Base-by-base conservation (phyloP, 352 stramenopile genomes). In the Sclerospora graminicola region DNA sequence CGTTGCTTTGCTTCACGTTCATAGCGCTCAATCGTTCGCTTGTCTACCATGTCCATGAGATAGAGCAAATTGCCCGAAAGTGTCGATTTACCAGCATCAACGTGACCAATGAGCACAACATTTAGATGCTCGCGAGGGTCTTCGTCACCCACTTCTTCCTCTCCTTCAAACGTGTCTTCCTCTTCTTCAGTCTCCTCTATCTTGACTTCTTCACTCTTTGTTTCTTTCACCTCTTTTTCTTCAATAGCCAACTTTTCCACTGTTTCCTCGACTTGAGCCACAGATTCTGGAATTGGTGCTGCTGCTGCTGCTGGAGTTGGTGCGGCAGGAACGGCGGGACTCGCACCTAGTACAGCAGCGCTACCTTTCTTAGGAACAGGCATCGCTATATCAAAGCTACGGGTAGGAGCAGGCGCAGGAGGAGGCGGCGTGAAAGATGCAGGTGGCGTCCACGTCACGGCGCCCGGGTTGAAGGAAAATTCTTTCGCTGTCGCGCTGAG, bases 61-160 rank as follows among this genome's bases (percentile, higher is more conserved):
- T 98, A 98, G 44, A 99, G 69, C 40, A 99, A 97, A 68, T 98
- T 98, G 44, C 96, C 96, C 26, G 82, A 97, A 11, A 99, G 76
- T 23, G 96, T 99, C 29, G 85, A 97, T 76, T 99, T 99, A 58
- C 96, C 96, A 19, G 96, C 96, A 68, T 99, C 96, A 38, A 99
- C 94, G 69, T 99, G 96, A 16, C 96, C 96, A 57, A 99, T 99
- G 49, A 99, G 97, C 34, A 99, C 96, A 9, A 99, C 67, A 70
- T 99, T 99, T 52, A 99, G 69, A 62, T 99, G 95, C 54, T 98
- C 94, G 32, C 95, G 82, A 19, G 93, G 90, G 70, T 98, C 93
- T 48, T 96, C 89, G 51, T 98, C 83, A 9, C 70, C 64, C 19
- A 90, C 65, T 38, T 89, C 73, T 31, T 87, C 76, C 36, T 26